phyloP scores from a whole-genome alignment of 495 filamentous ascomycete species.

The Hypoxylon crocopeplum region DNA sequence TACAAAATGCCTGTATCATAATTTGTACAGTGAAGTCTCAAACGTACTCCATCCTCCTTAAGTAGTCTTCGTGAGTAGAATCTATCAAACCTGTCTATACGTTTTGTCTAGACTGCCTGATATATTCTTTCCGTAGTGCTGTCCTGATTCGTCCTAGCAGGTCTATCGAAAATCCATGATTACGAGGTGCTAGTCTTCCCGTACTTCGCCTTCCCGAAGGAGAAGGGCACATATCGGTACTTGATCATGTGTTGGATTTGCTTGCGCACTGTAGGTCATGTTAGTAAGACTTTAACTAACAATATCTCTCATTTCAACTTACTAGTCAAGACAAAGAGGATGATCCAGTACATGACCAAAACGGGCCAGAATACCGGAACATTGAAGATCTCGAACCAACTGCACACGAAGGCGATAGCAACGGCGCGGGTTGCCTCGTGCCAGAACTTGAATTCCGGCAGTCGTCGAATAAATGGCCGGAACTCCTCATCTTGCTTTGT shows the following conservation, averaged over 20 bases:
- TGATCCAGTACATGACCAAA: slow-evolving; percentile 96
- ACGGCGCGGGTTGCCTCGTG: slow-evolving; percentile 90
- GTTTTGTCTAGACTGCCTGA: slow-evolving; percentile 9
- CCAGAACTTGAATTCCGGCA: slow-evolving; percentile 99
- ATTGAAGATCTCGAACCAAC: slow-evolving; percentile 92
- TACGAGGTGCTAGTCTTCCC: slow-evolving; percentile 58
- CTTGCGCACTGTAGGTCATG: slow-evolving; percentile 74
- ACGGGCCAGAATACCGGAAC: slow-evolving; percentile 99
- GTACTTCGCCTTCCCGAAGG: slow-evolving; percentile 89
- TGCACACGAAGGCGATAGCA: slow-evolving; percentile 82
- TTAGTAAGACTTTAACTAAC: slow-evolving; percentile 34
- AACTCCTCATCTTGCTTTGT: slow-evolving; percentile 98
- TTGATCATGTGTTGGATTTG: slow-evolving; percentile 99
- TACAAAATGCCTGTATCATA: slow-evolving; percentile 39
- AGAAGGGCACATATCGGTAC: slow-evolving; percentile 97
- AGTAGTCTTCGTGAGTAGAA: slow-evolving; percentile 27
- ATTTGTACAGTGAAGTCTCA: slow-evolving; percentile 32
- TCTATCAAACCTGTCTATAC: slow-evolving; percentile 28
- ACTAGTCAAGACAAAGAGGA: slow-evolving; percentile 94
- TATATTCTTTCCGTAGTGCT: slow-evolving; percentile 5
- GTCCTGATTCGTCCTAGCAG: slow-evolving; percentile 2
- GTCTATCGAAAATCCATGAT: slow-evolving; percentile 1
- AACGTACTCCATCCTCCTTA: not conserved
- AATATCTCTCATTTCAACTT: slow-evolving; percentile 47
- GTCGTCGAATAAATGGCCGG: slow-evolving; percentile 90